These are phyloP conservation scores for Penicillium ochrochloron DNA, from an alignment of 495 filamentous ascomycete genomes.

Conservation along the genomic window DNA sequence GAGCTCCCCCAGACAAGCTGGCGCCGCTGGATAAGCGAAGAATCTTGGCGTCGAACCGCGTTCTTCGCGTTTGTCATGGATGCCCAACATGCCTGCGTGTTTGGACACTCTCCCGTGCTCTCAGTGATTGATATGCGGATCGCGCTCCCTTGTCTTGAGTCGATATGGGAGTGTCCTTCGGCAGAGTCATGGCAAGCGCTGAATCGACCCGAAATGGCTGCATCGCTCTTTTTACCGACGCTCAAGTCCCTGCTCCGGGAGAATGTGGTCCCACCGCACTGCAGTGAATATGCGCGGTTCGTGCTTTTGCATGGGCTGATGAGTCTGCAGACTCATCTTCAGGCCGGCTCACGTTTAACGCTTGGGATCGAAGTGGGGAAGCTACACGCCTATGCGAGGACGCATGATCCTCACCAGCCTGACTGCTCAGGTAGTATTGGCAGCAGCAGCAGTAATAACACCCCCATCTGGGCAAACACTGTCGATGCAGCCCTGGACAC, in stretches of 20 bases:
- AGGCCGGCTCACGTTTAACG: neutral
- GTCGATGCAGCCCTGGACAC: neutral
- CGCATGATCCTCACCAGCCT: neutral
- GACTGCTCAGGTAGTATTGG: neutral
- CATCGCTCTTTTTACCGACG: neutral
- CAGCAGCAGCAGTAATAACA: neutral
- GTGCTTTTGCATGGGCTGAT: slow-evolving; percentile 1
- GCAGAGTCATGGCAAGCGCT: neutral
- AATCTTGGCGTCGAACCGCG: slow-evolving; percentile 26
- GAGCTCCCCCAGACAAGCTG: slow-evolving; percentile 5
- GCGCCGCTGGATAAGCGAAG: slow-evolving; percentile 23
- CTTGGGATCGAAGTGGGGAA: neutral
- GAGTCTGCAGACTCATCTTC: neutral
- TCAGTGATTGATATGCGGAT: slow-evolving; percentile 25
- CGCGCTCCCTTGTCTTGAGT: slow-evolving; percentile 23
- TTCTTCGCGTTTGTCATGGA: slow-evolving; percentile 32
- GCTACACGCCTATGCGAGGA: neutral
- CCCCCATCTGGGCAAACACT: neutral
- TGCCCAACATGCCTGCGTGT: slow-evolving; percentile 28
- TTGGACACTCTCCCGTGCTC: slow-evolving; percentile 25
- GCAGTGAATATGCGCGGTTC: neutral
- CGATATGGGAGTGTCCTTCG: slow-evolving; percentile 23
- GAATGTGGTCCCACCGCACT: neutral
- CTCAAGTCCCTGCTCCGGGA: neutral
- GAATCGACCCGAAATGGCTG: neutral